A percentile compares a stretch with the other conserved stretches of the same genome.
Conservation (phyloP, 1,284 basidiomycete species). For the Jaminaea rosea region DNA sequence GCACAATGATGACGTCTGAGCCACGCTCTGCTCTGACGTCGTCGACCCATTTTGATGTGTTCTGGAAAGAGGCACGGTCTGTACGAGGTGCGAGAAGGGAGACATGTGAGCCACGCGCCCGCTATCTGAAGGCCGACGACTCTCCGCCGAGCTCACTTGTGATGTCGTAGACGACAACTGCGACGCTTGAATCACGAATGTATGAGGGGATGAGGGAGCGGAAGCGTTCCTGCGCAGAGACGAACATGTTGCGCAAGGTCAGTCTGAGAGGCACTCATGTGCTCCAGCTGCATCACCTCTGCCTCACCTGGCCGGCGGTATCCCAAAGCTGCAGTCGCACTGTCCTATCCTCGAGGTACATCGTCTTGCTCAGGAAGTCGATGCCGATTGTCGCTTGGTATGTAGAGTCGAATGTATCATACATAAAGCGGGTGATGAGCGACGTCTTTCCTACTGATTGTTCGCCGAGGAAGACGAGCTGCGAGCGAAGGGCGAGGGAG, state of each 20-base stretch:
- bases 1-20: slow-evolving; percentile 94
- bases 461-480: slow-evolving; percentile 44
- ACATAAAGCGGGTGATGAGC: slow-evolving; percentile 84
- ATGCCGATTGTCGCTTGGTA: slow-evolving; percentile 99
- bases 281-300: background rate
- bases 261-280: background rate
- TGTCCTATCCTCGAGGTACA: slow-evolving; percentile 98
- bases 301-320: slow-evolving; percentile 80
- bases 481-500: background rate
- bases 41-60: slow-evolving; percentile 98
- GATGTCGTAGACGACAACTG: slow-evolving; percentile 97
- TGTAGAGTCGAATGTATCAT: slow-evolving; percentile 99
- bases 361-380: slow-evolving; percentile 98
- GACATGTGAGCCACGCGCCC: background rate
- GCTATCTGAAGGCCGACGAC: too few species aligned
- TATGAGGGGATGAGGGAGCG: slow-evolving; percentile 96
- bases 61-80: slow-evolving; percentile 90
- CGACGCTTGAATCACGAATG: slow-evolving; percentile 95
- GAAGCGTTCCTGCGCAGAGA: slow-evolving; percentile 72
- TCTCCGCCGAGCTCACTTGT: slow-evolving; percentile 92
- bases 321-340: slow-evolving; percentile 95
- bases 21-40: slow-evolving; percentile 96
- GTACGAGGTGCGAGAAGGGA: background rate
- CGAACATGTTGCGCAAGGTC: background rate
- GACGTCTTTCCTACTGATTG: slow-evolving; percentile 59